Evolutionary conservation across 176 grass and related monocot species (phyloP).

Genomic region (Ensete ventricosum): DNA sequence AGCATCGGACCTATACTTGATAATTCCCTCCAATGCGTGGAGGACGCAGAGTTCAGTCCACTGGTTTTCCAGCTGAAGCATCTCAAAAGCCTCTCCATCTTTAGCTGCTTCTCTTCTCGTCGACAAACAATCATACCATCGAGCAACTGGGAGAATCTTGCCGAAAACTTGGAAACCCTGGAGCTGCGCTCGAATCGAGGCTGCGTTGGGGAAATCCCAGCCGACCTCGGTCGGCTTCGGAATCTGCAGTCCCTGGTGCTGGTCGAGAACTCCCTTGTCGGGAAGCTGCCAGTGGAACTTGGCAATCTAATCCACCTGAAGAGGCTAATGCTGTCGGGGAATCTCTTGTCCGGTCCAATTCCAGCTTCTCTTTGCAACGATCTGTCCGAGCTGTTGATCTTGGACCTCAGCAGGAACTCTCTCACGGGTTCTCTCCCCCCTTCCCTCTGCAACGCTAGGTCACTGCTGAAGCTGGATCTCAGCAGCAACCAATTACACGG

Average conservation of each 20-base stretch:
- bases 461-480: conserved; percentile 69
- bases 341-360: conserved; percentile 39
- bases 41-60: conserved; percentile 41
- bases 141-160: conserved; percentile 40
- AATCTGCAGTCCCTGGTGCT: conserved; percentile 66
- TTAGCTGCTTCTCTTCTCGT: conserved; percentile 50
- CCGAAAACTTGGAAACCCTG: conserved; percentile 48
- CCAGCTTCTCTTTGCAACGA: conserved; percentile 50
- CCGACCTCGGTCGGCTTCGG: conserved; percentile 31
- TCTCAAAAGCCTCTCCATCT: conserved; percentile 62
- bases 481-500: conserved; percentile 54
- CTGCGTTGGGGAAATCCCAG: conserved; percentile 34
- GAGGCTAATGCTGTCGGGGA: conserved; percentile 55
- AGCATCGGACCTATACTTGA: conserved; percentile 76
- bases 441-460: conserved; percentile 34
- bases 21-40: conserved; percentile 64
- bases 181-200: conserved; percentile 64
- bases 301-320: conserved; percentile 35
- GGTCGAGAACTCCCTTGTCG: conserved; percentile 61
- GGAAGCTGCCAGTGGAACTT: conserved; percentile 37
- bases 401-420: conserved; percentile 47
- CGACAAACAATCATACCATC: conserved; percentile 32
- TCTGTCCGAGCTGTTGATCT: conserved; percentile 28
- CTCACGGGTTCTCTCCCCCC: conserved; percentile 54
- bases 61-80: conserved; percentile 63